Percentiles rank a stretch among this genome's conserved stretches.
phyloP scores from a whole-genome alignment of 225 moss, liverwort and hornwort species.

The Asterella californica region DNA sequence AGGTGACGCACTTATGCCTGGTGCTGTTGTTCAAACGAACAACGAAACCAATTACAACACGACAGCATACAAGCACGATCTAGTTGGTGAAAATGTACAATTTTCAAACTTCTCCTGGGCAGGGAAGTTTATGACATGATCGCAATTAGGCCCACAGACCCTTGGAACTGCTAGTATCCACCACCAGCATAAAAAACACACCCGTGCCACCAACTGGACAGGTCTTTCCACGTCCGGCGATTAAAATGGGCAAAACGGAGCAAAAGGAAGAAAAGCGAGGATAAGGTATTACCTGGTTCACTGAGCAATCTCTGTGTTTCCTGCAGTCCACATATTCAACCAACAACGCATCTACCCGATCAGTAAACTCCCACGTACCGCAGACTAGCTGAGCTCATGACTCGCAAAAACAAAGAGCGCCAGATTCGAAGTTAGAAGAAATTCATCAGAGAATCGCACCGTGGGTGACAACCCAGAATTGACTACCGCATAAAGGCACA shows the following conservation, averaged over 20 bases:
- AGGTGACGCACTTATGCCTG: constrained; percentile 94
- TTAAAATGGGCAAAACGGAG: neutral
- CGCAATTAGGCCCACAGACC: neutral
- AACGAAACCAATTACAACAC: neutral
- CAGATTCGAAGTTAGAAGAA: constrained; percentile 1
- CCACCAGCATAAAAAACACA: neutral
- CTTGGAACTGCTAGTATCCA: neutral
- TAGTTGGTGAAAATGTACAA: neutral
- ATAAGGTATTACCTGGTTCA: constrained; percentile 67
- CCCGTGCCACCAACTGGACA: neutral
- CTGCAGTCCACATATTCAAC: constrained; percentile 51
- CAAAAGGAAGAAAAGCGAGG: neutral
- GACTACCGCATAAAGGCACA: neutral
- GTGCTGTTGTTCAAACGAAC: constrained; percentile 47
- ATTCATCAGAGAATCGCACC: neutral
- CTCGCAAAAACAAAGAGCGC: neutral
- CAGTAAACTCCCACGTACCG: neutral
- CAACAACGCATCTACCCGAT: constrained; percentile 36
- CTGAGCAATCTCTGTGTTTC: constrained; percentile 96
- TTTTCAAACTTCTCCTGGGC: neutral
- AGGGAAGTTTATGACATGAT: neutral
- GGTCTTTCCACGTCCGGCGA: neutral
- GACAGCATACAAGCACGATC: neutral
- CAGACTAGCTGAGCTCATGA: constrained; percentile 14
- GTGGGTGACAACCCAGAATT: neutral